These are phyloP conservation scores for Wickerhamiella kurtzmanii DNA, from an alignment of 805 yeast genomes.

Conservation along the genomic window DNA sequence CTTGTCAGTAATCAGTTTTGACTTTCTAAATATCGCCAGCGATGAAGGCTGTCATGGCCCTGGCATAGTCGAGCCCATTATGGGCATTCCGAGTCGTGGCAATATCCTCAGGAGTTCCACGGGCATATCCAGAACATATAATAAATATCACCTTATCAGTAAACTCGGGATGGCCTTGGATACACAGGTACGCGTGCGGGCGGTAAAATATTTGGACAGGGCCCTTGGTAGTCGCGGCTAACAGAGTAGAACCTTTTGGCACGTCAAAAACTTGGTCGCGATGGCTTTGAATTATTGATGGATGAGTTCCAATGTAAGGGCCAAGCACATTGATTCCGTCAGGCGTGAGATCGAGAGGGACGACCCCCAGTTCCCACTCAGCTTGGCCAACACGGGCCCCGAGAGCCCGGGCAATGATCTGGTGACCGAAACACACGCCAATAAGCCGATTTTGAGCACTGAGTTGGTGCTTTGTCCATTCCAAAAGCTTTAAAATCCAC, in stretches of 20 bases:
- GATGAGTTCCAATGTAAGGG: constrained; percentile 15
- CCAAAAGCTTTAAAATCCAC: constrained; percentile 27
- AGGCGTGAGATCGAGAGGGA: constrained; percentile 35
- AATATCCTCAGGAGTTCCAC: constrained; percentile 19
- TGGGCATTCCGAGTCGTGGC: constrained; percentile 1
- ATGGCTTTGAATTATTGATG: constrained; percentile 41
- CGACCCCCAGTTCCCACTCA: constrained; percentile 57
- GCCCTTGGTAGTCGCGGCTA: constrained; percentile 45
- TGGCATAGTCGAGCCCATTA: constrained; percentile 1
- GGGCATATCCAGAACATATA: constrained; percentile 32
- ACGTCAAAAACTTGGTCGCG: constrained; percentile 39
- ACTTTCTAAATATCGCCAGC: not conserved
- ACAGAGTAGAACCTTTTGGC: constrained; percentile 30
- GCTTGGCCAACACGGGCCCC: constrained; percentile 48
- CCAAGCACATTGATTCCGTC: constrained; percentile 28
- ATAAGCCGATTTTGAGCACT: constrained; percentile 16
- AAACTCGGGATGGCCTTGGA: constrained; percentile 91
- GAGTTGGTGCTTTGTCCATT: constrained; percentile 16
- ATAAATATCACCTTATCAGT: constrained; percentile 24
- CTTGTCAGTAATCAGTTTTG: too few species aligned
- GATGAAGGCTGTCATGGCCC: constrained; percentile 5
- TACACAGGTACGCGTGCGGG: constrained; percentile 40
- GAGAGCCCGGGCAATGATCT: constrained; percentile 51
- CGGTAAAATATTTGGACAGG: constrained; percentile 54
- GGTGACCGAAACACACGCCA: constrained; percentile 86